Conservation (phyloP, 2,329 filamentous ascomycete genomes). For the Cadophora gregata region DNA sequence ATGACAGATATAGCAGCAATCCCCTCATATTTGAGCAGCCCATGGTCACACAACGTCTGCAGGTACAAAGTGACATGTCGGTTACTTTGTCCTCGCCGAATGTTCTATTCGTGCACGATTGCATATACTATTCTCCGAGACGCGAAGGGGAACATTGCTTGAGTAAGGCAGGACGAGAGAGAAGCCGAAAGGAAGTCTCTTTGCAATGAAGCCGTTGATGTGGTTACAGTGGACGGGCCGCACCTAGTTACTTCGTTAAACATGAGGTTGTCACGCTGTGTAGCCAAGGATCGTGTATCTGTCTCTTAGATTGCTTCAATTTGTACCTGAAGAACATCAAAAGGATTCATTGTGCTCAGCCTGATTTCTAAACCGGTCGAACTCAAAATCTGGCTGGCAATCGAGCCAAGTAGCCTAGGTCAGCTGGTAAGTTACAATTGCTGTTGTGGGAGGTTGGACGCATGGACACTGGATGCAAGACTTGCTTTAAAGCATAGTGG, state of each 20-base stretch:
- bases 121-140: constrained; percentile 1
- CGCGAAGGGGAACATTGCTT: constrained; percentile 4
- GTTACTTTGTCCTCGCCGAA: background rate
- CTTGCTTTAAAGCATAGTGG: background rate
- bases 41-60: background rate
- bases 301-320: background rate
- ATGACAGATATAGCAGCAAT: background rate
- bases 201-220: background rate
- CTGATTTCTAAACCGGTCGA: background rate
- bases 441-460: background rate
- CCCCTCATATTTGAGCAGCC: background rate
- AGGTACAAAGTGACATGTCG: background rate
- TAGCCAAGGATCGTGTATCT: background rate
- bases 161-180: background rate
- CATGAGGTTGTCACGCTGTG: constrained; percentile 2
- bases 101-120: background rate
- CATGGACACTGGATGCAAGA: background rate
- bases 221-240: background rate
- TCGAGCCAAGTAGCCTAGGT: background rate
- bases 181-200: background rate
- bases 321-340: constrained; percentile 8
- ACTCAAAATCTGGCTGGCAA: background rate
- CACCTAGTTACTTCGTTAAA: background rate
- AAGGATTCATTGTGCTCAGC: background rate
- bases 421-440: constrained; percentile 5